These are phyloP conservation scores for Obelidium mucronatum DNA, from an alignment of 192 early-diverging fungal genomes.

Conservation along the genomic window DNA sequence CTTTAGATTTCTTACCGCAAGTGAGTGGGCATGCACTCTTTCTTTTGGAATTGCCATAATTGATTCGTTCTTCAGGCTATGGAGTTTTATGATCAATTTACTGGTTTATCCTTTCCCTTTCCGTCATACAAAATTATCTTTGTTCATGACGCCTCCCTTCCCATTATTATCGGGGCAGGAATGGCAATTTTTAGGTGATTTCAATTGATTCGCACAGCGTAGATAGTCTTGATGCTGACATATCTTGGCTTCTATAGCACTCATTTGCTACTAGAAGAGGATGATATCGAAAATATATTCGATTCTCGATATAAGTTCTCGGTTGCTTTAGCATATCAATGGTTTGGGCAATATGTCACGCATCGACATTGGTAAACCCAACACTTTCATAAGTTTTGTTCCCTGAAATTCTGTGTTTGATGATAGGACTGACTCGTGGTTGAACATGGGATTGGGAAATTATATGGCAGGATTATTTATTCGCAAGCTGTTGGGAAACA, in stretches of 20 bases:
- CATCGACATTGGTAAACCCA: constrained; percentile 41
- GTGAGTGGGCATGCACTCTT: constrained; percentile 37
- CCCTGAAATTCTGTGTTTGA: constrained; percentile 48
- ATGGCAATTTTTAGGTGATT: constrained; percentile 76
- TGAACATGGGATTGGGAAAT: constrained; percentile 82
- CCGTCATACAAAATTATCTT: constrained; percentile 86
- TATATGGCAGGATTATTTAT: constrained; percentile 79
- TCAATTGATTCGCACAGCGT: neutral
- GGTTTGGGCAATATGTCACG: constrained; percentile 90
- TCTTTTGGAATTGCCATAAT: constrained; percentile 3
- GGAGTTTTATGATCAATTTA: constrained; percentile 87
- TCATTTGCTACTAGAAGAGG: constrained; percentile 71
- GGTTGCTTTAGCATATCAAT: constrained; percentile 83
- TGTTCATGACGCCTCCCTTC: constrained; percentile 75
- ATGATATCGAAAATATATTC: constrained; percentile 89
- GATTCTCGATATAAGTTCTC: constrained; percentile 77
- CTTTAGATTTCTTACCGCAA: constrained; percentile 66
- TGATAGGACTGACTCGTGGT: constrained; percentile 87
- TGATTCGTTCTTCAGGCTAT: constrained; percentile 65
- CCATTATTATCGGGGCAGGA: constrained; percentile 77
- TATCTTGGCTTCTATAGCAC: constrained; percentile 40
- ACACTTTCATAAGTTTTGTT: constrained; percentile 16
- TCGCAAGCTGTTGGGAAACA: constrained; percentile 81
- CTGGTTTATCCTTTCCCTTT: constrained; percentile 84
- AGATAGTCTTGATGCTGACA: constrained; percentile 7